Base-by-base conservation (phyloP, 768 basidiomycete genomes). In the Dacryopinax primogenitus region DNA sequence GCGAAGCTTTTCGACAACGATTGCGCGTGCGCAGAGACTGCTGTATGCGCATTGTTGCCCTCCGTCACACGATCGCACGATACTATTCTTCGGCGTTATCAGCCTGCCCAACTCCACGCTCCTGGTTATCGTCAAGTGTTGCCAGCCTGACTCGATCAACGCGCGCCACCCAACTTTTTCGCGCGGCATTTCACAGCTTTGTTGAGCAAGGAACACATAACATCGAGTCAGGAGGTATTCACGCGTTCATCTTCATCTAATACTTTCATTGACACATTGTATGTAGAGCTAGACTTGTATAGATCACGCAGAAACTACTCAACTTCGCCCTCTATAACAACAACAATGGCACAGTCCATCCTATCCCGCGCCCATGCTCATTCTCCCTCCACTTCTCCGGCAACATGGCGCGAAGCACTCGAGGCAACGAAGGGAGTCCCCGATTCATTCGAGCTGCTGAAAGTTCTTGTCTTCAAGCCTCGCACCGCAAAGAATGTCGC, bases 401-500 rank as follows among this genome's bases (percentile, higher is more conserved):
- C 83, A 0, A 76, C 84, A 47, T 95, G 92, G 92, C 83, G 83
- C 68, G 85, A 85, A 45, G 83, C 86, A 45, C 76, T 96, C 70
- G 78, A 81, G 67, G 78, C 81, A 6, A 74, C 76, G 62, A 69
- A 80, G 37, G 76, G 80, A 13, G 62, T 69, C 28, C 67, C 69
- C 21, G n/a, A 58, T 16, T 65, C 62, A 18, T 89, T 86, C 71
- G 83, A 88, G 73, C 80, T 90, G 70, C 81, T 88, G 73, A 93
- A 92, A 75, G 89, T 88, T 61, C 86, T 94, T 69, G 86, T 95
- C 65, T 95, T 91, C 86, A 97, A 97, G 74, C 93, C 93, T 33
- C 94, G 94, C 76, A 92, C 92, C 1, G 87, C 92, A n/a, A 96
- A 96, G 75, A 82, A 84, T 0, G 90, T 88, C 6, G 83, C 82